Evolutionary conservation across 352 stramenopile species (phyloP), one percentile per base, ranked within the genome.

Genomic region (Phytophthora lateralis): DNA sequence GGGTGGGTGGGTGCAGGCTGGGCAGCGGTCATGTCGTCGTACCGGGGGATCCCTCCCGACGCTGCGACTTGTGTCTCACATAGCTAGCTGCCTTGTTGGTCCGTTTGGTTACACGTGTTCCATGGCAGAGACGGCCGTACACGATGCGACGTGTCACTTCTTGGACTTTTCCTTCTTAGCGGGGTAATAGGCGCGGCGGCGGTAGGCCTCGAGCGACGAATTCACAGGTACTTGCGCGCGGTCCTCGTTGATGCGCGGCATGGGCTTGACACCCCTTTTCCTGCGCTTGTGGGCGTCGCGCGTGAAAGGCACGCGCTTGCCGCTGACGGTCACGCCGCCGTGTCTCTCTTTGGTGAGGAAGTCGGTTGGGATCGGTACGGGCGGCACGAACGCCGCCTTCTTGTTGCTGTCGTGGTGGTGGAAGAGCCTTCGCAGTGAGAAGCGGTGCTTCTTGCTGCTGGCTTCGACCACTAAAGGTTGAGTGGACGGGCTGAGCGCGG

Each of bases 301-400:
- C n/a, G 64, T 77, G 54, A 80, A 80, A 1, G 72, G 69, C 11
- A 80, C 64, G 45, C 72, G 64, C 27, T 67, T 68, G 49, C 72
- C 72, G 41, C 68, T 73, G 11, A 80, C 72, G 6, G 64, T 80
- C 21, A 77, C 60, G 37, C 68, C 54, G 6, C 72, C 72, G 45
- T 75, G 58, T 14, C 35, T 49, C 51, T 80, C 66, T 10, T 59
- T 65, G 6, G 67, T 77, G 38, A 77, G 56, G 45, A 75, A 72
- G 37, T 74, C 52, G 11, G 55, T 58, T 6, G 62, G 67, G 41
- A 79, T 76, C 32, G 60, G 50, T n/a, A 79, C 55, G 3, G 63
- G 59, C 20, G 55, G 43, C 26, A 73, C 63, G 10, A 60, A 43
- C 15, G 26, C 29, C 38, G 17, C 34, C 17, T 70, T 61, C 35